A percentile compares a stretch with the other conserved stretches of the same genome.
phyloP scores from a whole-genome alignment of 768 basidiomycete genomes.

The Holtermannia corniformis region DNA sequence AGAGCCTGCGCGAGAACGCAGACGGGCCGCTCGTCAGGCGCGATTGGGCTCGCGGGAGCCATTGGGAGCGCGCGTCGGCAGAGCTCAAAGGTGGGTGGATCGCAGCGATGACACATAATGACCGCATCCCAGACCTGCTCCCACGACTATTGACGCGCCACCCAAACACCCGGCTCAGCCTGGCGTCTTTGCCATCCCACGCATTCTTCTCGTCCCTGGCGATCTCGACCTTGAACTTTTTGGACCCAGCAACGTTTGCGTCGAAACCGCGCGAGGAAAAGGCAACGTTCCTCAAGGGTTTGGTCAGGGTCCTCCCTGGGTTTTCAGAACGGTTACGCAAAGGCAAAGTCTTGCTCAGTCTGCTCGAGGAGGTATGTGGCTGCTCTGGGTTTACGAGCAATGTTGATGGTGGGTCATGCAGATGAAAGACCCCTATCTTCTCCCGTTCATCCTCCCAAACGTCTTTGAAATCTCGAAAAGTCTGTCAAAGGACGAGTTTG shows the following conservation, averaged over 20 bases:
- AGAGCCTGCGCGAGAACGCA: conserved; percentile 38
- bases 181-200: conserved; percentile 68
- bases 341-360: conserved; percentile 80
- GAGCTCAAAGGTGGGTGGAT: conserved; percentile 33
- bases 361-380: conserved; percentile 76
- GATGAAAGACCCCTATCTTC: conserved; percentile 73
- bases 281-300: conserved; percentile 87
- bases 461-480: conserved; percentile 79
- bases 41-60: conserved; percentile 32
- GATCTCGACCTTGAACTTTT: conserved; percentile 88
- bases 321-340: conserved; percentile 80
- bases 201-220: conserved; percentile 92
- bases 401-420: conserved; percentile 9
- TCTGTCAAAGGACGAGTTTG: conserved; percentile 71
- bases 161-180: conserved; percentile 61
- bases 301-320: conserved; percentile 64
- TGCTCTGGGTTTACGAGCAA: background rate
- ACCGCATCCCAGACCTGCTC: conserved; percentile 54
- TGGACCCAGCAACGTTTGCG: conserved; percentile 91
- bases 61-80: conserved; percentile 28
- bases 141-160: conserved; percentile 71
- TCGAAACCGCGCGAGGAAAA: conserved; percentile 92
- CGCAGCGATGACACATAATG: no score
- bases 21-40: conserved; percentile 32
- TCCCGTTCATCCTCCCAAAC: conserved; percentile 93